phyloP scores from a whole-genome alignment of 306 rosid species.

The Benincasa hispida region DNA sequence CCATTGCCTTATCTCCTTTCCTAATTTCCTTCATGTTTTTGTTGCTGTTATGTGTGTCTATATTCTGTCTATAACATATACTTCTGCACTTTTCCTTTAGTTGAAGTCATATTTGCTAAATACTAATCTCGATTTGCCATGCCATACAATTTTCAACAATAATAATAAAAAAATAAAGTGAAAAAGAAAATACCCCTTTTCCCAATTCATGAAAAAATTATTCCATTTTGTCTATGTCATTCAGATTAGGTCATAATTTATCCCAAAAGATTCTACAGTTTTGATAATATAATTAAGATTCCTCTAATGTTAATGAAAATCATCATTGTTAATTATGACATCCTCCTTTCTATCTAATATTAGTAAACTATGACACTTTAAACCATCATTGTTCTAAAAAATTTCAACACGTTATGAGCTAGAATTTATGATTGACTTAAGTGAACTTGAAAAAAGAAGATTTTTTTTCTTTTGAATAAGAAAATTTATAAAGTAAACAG shows the following conservation, averaged over 20 bases:
- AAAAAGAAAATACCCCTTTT: background rate
- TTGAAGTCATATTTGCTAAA: too few species aligned
- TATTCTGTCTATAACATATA: too few species aligned
- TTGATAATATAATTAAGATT: background rate
- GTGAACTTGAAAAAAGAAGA: background rate
- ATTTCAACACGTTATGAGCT: background rate
- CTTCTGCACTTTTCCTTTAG: too few species aligned
- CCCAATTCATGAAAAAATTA: background rate
- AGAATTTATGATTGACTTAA: background rate
- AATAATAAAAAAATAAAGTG: background rate
- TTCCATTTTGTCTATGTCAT: background rate
- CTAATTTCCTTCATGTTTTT: too few species aligned
- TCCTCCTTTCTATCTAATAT: background rate
- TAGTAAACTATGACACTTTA: background rate
- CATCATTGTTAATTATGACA: background rate
- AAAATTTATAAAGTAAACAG: background rate
- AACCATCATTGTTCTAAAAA: background rate
- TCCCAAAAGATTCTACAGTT: background rate
- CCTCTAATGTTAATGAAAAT: background rate
- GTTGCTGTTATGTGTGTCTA: too few species aligned
- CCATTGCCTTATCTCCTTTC: too few species aligned
- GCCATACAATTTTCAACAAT: too few species aligned
- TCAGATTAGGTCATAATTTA: background rate
- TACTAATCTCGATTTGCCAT: too few species aligned
- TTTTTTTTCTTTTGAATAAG: too few species aligned